Percentiles rank a stretch among this genome's conserved stretches.
Conservation (phyloP, 73 alveolate genomes). For the Symbiodinium pilosum region DNA sequence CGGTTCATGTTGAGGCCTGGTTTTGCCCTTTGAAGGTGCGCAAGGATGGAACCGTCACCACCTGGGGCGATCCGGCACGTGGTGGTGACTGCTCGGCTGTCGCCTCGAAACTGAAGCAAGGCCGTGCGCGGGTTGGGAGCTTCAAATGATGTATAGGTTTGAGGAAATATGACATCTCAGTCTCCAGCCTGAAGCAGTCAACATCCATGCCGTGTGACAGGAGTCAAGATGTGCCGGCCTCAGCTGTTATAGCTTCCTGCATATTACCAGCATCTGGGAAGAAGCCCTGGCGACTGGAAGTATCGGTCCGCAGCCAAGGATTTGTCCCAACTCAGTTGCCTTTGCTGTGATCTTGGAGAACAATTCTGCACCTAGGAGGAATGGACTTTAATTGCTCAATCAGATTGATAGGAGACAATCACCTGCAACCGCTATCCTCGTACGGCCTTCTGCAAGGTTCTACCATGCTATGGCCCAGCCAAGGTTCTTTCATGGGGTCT, state of each 20-base stretch:
- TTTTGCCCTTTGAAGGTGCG: slow-evolving; percentile 18
- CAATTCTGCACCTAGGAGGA: slow-evolving; percentile 14
- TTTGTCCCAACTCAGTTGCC: slow-evolving; percentile 55
- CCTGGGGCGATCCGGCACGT: slow-evolving; percentile 70
- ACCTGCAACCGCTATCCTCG: background rate
- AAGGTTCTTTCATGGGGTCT: slow-evolving; percentile 23
- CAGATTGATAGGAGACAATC: background rate
- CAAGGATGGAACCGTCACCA: slow-evolving; percentile 27
- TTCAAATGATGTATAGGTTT: too few species aligned
- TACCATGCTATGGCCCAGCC: background rate
- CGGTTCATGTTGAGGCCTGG: too few species aligned
- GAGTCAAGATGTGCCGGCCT: background rate
- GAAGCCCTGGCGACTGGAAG: too few species aligned
- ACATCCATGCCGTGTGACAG: too few species aligned
- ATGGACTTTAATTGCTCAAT: too few species aligned
- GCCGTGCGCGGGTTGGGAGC: background rate
- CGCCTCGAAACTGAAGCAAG: slow-evolving; percentile 67
- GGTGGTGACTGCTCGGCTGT: slow-evolving; percentile 82
- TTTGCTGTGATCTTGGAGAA: slow-evolving; percentile 72
- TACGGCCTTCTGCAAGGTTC: background rate
- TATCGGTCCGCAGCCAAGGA: too few species aligned
- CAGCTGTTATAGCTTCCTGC: background rate
- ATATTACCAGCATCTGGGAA: background rate
- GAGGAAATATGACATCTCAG: too few species aligned
- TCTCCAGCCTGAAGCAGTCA: too few species aligned